A percentile compares a stretch with the other conserved stretches of the same genome.
Conservation (phyloP, 805 yeast genomes). For the Kuraishia ogatae region DNA sequence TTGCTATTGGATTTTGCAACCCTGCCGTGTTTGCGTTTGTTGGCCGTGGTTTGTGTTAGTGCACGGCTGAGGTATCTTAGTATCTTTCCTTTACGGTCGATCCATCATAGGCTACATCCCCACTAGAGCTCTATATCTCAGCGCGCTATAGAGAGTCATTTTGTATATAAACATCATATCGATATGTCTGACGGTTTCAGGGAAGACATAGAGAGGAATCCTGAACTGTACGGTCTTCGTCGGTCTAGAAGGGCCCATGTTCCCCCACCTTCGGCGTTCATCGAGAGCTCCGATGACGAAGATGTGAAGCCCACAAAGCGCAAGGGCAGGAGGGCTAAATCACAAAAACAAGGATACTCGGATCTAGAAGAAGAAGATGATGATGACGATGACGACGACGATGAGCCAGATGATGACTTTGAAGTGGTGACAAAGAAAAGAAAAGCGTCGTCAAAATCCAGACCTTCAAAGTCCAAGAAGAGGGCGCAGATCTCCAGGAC, state of each 20-base stretch:
- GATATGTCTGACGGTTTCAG: conserved; percentile 24
- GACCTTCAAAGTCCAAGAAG: conserved; percentile 12
- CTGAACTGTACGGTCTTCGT: conserved; percentile 78
- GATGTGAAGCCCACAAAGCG: conserved; percentile 14
- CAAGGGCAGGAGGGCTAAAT: conserved; percentile 7
- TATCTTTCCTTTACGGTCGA: no score
- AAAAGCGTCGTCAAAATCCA: conserved; percentile 28
- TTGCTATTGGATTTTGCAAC: background rate
- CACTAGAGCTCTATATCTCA: background rate
- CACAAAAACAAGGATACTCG: conserved; percentile 7
- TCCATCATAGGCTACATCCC: no score
- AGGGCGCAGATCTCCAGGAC: conserved; percentile 7
- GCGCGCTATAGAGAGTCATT: background rate
- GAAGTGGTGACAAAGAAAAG: conserved; percentile 13
- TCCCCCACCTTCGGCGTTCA: conserved; percentile 22
- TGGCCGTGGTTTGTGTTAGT: background rate
- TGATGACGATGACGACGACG: conserved; percentile 20
- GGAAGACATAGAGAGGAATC: conserved; percentile 55
- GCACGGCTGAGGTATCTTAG: background rate
- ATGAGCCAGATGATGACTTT: conserved; percentile 21
- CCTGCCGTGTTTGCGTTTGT: background rate
- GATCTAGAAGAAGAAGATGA: conserved; percentile 16
- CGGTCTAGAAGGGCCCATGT: conserved; percentile 59
- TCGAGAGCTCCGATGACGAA: conserved; percentile 25
- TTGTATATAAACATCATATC: background rate